These are phyloP conservation scores for Hypoxylon sp. DNA, from an alignment of 2,329 filamentous ascomycete genomes.

Conservation along the genomic window DNA sequence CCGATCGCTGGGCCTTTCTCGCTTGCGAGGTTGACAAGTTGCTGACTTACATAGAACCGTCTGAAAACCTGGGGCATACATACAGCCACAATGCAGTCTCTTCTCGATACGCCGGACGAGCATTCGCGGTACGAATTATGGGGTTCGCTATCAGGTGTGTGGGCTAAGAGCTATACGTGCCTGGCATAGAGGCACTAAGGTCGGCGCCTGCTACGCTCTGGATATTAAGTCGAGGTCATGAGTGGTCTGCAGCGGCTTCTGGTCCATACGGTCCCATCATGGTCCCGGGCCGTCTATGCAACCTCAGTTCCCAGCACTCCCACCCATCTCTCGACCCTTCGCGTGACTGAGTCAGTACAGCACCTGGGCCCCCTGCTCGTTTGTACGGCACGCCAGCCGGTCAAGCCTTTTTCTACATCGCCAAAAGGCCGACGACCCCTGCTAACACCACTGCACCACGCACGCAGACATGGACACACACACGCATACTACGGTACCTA, in stretches of 20 bases:
- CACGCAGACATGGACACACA: too few relatives aligned
- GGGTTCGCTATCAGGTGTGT: slow-evolving; percentile 34
- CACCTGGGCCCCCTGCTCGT: slow-evolving; percentile 24
- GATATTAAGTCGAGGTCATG: slow-evolving; percentile 44
- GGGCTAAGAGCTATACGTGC: slow-evolving; percentile 38
- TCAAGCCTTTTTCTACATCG: slow-evolving; percentile 28
- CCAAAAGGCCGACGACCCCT: slow-evolving; percentile 33
- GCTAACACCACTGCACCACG: too few relatives aligned
- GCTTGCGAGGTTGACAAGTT: slow-evolving; percentile 13
- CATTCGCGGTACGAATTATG: slow-evolving; percentile 39
- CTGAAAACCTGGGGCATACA: slow-evolving; percentile 19
- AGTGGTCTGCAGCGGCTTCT: slow-evolving; percentile 40
- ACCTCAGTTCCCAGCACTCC: slow-evolving; percentile 32
- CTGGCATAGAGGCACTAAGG: slow-evolving; percentile 38
- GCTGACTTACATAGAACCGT: slow-evolving; percentile 25
- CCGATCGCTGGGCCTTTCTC: slow-evolving; percentile 2
- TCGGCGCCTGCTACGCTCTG: slow-evolving; percentile 38
- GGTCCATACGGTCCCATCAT: slow-evolving; percentile 33
- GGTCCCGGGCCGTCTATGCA: slow-evolving; percentile 34
- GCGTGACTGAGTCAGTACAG: slow-evolving; percentile 16
- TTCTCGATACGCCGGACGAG: slow-evolving; percentile 25
- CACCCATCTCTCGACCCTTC: slow-evolving; percentile 15
- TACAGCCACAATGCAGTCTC: slow-evolving; percentile 16
- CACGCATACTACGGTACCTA: too few relatives aligned
- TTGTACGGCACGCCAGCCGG: slow-evolving; percentile 30